Conservation (phyloP, 2,329 filamentous ascomycete genomes). For the Knoxdaviesia capensis region DNA sequence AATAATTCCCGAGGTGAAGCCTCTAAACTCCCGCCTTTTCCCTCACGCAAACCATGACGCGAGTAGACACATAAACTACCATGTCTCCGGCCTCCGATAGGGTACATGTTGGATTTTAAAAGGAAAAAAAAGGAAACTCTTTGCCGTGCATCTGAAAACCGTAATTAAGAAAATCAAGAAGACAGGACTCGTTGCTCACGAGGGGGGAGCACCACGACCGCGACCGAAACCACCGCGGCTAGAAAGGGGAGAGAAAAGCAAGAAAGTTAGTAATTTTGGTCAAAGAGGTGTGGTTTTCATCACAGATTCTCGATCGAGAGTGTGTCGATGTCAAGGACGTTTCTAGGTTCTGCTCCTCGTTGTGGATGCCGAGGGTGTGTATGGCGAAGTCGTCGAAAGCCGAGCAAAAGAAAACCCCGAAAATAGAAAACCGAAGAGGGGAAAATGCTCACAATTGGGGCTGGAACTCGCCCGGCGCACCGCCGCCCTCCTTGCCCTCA, state of each 20-base stretch:
- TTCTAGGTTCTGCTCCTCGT: too few relatives aligned
- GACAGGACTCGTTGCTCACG: constrained; percentile 25
- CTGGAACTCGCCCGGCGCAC: constrained; percentile 78
- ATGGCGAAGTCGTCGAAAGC: too few relatives aligned
- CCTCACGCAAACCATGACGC: constrained; percentile 19
- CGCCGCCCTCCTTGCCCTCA: constrained; percentile 66
- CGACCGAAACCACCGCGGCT: constrained; percentile 78
- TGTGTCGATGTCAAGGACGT: too few relatives aligned
- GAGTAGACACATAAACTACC: constrained; percentile 18
- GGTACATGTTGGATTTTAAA: constrained; percentile 21
- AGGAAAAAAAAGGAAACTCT: constrained; percentile 8
- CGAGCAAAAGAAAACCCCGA: neutral
- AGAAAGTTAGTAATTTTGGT: constrained; percentile 1
- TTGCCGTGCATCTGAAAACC: constrained; percentile 23
- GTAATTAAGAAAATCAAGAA: constrained; percentile 15
- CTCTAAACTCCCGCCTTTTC: constrained; percentile 23
- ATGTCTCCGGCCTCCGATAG: constrained; percentile 17
- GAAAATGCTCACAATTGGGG: constrained; percentile 55
- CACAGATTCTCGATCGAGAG: too few relatives aligned
- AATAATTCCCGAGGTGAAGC: constrained; percentile 28
- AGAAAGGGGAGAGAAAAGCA: constrained; percentile 5
- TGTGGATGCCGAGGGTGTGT: too few relatives aligned
- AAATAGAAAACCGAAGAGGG: constrained; percentile 1
- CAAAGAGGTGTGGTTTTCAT: too few relatives aligned
- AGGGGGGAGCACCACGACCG: constrained; percentile 62